phyloP scores from a whole-genome alignment of 805 yeast genomes.

The Cyberlindnera japonica region DNA sequence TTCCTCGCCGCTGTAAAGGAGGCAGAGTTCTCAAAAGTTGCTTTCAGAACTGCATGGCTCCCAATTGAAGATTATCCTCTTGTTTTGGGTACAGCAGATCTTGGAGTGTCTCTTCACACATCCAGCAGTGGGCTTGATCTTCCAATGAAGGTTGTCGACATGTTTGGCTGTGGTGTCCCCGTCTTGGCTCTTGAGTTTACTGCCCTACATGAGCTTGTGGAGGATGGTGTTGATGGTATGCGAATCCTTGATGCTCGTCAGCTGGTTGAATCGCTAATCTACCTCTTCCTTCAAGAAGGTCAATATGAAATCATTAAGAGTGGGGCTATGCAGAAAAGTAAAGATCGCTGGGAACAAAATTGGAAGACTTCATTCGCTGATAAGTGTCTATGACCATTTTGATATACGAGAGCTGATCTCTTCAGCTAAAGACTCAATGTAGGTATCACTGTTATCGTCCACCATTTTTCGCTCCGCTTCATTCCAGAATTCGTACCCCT shows the following conservation, averaged over 20 bases:
- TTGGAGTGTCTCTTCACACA: slow-evolving; percentile 86
- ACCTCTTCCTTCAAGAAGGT: slow-evolving; percentile 31
- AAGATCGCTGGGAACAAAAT: slow-evolving; percentile 66
- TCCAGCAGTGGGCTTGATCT: slow-evolving; percentile 92
- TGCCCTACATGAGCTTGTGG: slow-evolving; percentile 75
- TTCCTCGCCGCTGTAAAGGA: slow-evolving; percentile 46
- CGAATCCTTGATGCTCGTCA: slow-evolving; percentile 42
- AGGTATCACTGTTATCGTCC: slow-evolving; percentile 30
- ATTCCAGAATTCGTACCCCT: slow-evolving; percentile 48
- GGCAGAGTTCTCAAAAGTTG: slow-evolving; percentile 44
- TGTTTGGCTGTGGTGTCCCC: slow-evolving; percentile 95
- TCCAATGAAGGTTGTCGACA: slow-evolving; percentile 96
- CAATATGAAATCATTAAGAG: slow-evolving; percentile 41
- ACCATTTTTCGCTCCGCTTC: slow-evolving; percentile 32
- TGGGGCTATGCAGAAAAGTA: slow-evolving; percentile 76
- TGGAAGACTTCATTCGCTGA: slow-evolving; percentile 46
- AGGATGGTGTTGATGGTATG: slow-evolving; percentile 66
- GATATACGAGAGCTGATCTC: slow-evolving; percentile 4
- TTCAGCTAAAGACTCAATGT: slow-evolving; percentile 24
- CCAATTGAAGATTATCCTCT: slow-evolving; percentile 73
- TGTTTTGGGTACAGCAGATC: slow-evolving; percentile 70
- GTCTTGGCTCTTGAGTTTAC: slow-evolving; percentile 75
- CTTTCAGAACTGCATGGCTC: slow-evolving; percentile 72
- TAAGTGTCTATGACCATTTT: slow-evolving; percentile 13
- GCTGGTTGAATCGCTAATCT: slow-evolving; percentile 40